phyloP scores from a whole-genome alignment of 1,139 yeast genomes.

The Diutina siamensis region DNA sequence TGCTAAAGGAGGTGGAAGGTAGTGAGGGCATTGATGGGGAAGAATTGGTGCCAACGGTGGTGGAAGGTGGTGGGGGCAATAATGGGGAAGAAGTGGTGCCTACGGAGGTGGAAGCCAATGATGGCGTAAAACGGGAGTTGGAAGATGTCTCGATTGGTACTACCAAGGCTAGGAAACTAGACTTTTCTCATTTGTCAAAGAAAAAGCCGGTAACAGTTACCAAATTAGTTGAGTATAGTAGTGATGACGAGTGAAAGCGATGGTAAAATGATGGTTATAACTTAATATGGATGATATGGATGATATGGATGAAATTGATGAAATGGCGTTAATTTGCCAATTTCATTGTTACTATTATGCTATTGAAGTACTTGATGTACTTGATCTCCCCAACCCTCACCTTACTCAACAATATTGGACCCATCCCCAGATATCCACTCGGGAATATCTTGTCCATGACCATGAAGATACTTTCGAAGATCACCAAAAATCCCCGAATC shows the following conservation, averaged over 20 bases:
- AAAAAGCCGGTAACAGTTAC: background rate
- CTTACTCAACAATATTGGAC: background rate
- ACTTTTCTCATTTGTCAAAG: background rate
- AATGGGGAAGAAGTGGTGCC: background rate
- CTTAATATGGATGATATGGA: no score
- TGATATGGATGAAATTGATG: no score
- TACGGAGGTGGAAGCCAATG: background rate
- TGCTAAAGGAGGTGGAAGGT: slow-evolving; percentile 12
- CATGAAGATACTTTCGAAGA: slow-evolving; percentile 38
- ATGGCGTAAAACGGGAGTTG: background rate
- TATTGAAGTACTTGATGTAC: no score
- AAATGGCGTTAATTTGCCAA: no score
- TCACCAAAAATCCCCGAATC: slow-evolving; percentile 45
- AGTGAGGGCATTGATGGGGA: background rate
- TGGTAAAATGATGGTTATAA: no score
- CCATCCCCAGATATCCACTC: slow-evolving; percentile 26
- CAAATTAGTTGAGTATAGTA: background rate
- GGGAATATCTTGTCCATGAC: slow-evolving; percentile 39
- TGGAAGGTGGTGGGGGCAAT: background rate
- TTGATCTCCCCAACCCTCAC: no score
- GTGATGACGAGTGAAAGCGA: background rate
- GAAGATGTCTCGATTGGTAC: no score
- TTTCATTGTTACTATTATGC: no score
- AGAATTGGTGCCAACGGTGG: background rate
- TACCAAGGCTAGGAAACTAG: background rate